Evolutionary conservation across 352 stramenopile species (phyloP).

Genomic region (Globisporangium recalcitrans): DNA sequence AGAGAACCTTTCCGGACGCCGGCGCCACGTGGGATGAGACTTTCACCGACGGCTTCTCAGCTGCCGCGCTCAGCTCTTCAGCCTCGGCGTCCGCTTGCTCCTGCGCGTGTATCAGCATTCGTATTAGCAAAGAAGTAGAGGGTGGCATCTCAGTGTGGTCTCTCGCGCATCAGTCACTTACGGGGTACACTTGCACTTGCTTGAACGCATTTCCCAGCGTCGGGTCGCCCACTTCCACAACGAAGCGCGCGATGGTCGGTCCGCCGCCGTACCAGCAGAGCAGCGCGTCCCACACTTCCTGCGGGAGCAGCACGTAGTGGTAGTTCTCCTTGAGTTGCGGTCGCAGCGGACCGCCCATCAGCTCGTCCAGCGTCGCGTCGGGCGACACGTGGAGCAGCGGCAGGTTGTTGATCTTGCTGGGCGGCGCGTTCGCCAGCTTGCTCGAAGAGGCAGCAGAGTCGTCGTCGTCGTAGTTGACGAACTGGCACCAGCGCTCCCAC

Average conservation of each 20-base stretch:
- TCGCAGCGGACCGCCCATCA: slow-evolving; percentile 61
- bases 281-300: slow-evolving; percentile 77
- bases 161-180: slow-evolving; percentile 15
- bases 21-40: slow-evolving; percentile 1
- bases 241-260: slow-evolving; percentile 67
- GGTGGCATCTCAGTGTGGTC: not conserved
- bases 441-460: slow-evolving; percentile 1
- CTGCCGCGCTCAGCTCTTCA: slow-evolving; percentile 11
- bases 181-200: slow-evolving; percentile 72
- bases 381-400: slow-evolving; percentile 48
- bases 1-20: not conserved
- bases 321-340: slow-evolving; percentile 68
- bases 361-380: slow-evolving; percentile 45
- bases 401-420: slow-evolving; percentile 60
- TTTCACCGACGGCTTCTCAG: slow-evolving; percentile 16
- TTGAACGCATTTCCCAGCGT: slow-evolving; percentile 55
- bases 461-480: slow-evolving; percentile 50
- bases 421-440: slow-evolving; percentile 18
- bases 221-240: slow-evolving; percentile 56
- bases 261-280: slow-evolving; percentile 63
- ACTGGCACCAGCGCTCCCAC: slow-evolving; percentile 79
- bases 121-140: not conserved
- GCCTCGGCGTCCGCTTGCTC: slow-evolving; percentile 34
- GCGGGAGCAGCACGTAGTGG: slow-evolving; percentile 65
- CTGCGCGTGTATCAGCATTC: slow-evolving; percentile 8